These are phyloP conservation scores for Dendrobium chrysotoxum DNA, from an alignment of 106 monocot genomes.

Conservation along the genomic window DNA sequence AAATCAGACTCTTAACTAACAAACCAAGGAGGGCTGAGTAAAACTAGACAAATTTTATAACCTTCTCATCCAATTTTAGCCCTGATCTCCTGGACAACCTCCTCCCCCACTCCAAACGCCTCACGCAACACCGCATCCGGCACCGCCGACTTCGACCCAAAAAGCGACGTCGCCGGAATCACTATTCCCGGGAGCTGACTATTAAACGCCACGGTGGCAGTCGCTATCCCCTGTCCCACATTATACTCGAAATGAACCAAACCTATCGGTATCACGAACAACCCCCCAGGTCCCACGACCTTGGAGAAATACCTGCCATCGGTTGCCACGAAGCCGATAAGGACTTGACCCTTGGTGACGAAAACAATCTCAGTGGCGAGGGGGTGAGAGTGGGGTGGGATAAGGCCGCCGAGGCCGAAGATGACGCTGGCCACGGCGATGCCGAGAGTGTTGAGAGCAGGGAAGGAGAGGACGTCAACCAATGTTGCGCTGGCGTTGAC, in stretches of 20 bases:
- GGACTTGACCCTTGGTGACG: constrained; percentile 5
- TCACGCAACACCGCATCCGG: constrained; percentile 28
- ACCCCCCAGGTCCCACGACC: constrained; percentile 18
- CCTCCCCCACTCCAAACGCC: constrained; percentile 22
- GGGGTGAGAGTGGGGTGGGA: constrained; percentile 26
- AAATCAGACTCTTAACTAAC: too few relatives aligned
- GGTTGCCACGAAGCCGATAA: constrained; percentile 16
- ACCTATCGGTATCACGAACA: constrained; percentile 25
- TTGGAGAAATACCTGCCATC: constrained; percentile 15
- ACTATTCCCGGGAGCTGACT: constrained; percentile 34
- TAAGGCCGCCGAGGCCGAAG: constrained; percentile 10
- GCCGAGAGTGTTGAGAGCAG: constrained; percentile 32
- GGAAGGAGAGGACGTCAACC: constrained; percentile 16
- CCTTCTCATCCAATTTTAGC: constrained; percentile 13
- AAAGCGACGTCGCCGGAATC: constrained; percentile 15
- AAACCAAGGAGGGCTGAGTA: too few relatives aligned
- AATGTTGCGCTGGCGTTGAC: constrained; percentile 11
- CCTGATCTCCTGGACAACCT: constrained; percentile 14
- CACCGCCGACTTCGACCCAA: constrained; percentile 24
- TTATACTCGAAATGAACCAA: constrained; percentile 27
- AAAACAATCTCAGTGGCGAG: constrained; percentile 25
- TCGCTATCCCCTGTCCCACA: constrained; percentile 13
- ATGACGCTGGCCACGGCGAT: constrained; percentile 19
- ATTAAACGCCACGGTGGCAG: constrained; percentile 12
- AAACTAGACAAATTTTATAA: too few relatives aligned